These are phyloP conservation scores for Syzygium grande DNA, from an alignment of 345 rosid species.

Conservation along the genomic window DNA sequence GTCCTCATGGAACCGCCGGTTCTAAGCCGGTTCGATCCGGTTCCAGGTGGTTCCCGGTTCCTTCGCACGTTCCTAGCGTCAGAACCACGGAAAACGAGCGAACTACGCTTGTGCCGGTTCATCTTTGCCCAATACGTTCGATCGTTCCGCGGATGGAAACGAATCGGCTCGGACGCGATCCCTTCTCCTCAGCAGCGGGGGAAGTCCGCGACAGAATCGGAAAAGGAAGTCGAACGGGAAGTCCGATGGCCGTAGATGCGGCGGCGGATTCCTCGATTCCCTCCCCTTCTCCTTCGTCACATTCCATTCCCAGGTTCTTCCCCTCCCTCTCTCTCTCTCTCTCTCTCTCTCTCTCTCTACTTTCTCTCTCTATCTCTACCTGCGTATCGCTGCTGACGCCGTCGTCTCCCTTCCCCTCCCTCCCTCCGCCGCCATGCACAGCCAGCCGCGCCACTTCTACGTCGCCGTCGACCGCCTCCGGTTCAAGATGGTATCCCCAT, in stretches of 20 bases:
- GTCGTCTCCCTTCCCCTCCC: conserved; percentile 9
- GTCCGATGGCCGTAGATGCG: background rate
- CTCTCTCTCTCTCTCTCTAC: background rate
- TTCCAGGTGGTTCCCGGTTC: too few species aligned
- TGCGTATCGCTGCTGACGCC: conserved; percentile 1
- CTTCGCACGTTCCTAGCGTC: too few species aligned
- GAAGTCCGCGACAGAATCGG: background rate
- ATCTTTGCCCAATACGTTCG: background rate
- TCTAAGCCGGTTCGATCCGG: too few species aligned
- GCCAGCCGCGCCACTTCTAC: conserved; percentile 73
- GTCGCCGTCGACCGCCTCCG: conserved; percentile 83
- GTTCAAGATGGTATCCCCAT: conserved; percentile 61
- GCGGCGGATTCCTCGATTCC: background rate
- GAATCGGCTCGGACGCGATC: background rate
- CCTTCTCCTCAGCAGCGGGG: background rate
- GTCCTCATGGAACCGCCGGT: too few species aligned
- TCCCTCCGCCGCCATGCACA: conserved; percentile 5
- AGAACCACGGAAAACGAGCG: background rate
- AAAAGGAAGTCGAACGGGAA: background rate
- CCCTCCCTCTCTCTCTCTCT: background rate
- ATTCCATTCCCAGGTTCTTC: background rate
- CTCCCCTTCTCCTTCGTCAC: background rate
- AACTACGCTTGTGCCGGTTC: background rate
- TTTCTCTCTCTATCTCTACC: conserved; percentile 4
- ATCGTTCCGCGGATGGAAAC: background rate